Base-by-base conservation (phyloP, 2,329 filamentous ascomycete species). In the Colletotrichum noveboracense region DNA sequence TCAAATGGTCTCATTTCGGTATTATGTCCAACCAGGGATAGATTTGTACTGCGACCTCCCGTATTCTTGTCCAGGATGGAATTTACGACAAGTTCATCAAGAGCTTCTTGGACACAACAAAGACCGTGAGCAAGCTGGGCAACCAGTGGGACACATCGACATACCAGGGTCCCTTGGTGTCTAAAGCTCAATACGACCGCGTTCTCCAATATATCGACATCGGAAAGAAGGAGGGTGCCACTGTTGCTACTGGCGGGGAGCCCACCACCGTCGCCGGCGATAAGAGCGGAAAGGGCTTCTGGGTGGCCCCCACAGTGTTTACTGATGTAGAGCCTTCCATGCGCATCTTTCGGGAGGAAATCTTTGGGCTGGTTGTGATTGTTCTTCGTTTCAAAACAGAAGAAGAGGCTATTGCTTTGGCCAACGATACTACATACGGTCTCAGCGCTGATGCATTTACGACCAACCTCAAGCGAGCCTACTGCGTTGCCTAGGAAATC, bases 121-220 rank as follows among this genome's bases (percentile, higher is more conserved):
- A 52, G 43, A 52, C n/a, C 43, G 43, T 52, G n/a, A 52, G 43
- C 12, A 52, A 52, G 6, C n/a, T 52, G 43, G 43, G 94, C 66
- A 91, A 95, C 80, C 94, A 93, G 1, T 95, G 95, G 82, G 88
- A 89, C 8, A 90, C 93, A 78, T 87, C 86, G 38, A 95, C 93
- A 1, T 94, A 92, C 85, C 94, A 95, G 80, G 94, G 94, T 1
- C 94, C 94, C 0, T 93, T 95, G 80, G 90, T 95, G 62, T 94
- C 93, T 9, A 93, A 93, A 82, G 84, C 87, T 12, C 94, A 95
- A 81, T 94, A 93, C 79, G 93, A 95, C 67, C 88, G 91, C 52
- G 89, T 96, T 5, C 86, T 96, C 36, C 88, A 88, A 1, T 96
- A 93, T 82, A 91, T 96, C 60, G 90, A 95, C 71, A 81, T 88